These are phyloP conservation scores for Colletotrichum phormii DNA, from an alignment of 2,329 filamentous ascomycete species.

Conservation along the genomic window DNA sequence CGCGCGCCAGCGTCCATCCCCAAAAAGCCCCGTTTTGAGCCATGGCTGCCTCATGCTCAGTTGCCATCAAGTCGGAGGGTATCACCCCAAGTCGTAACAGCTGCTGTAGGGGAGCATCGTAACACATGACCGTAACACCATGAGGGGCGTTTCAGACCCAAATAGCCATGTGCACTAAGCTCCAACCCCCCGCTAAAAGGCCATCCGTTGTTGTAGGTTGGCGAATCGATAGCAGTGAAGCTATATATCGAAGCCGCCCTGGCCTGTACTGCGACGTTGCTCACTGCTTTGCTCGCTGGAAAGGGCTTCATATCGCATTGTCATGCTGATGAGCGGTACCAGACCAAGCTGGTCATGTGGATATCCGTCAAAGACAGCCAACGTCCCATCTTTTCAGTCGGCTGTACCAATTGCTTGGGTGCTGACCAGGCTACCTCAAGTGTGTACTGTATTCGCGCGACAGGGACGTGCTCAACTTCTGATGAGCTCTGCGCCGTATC, in stretches of 20 bases:
- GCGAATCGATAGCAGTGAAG: constrained; percentile 28
- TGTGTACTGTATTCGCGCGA: constrained; percentile 58
- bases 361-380: constrained; percentile 37
- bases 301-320: constrained; percentile 19
- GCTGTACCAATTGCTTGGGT: constrained; percentile 44
- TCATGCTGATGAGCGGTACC: constrained; percentile 17
- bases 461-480: constrained; percentile 71
- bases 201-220: constrained; percentile 1
- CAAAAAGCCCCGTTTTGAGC: neutral
- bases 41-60: constrained; percentile 9
- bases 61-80: constrained; percentile 30
- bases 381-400: constrained; percentile 40
- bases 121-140: neutral
- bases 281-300: constrained; percentile 65
- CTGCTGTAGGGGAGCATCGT: constrained; percentile 11
- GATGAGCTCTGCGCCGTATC: constrained; percentile 45
- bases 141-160: neutral
- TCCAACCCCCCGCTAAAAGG: neutral
- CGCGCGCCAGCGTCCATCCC: constrained; percentile 28
- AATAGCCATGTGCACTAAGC: neutral
- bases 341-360: constrained; percentile 24
- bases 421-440: constrained; percentile 66
- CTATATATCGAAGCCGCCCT: constrained; percentile 25
- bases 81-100: constrained; percentile 34
- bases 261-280: constrained; percentile 48